Conservation (phyloP, 768 basidiomycete genomes). For the Pseudohyphozyma bogoriensis region DNA sequence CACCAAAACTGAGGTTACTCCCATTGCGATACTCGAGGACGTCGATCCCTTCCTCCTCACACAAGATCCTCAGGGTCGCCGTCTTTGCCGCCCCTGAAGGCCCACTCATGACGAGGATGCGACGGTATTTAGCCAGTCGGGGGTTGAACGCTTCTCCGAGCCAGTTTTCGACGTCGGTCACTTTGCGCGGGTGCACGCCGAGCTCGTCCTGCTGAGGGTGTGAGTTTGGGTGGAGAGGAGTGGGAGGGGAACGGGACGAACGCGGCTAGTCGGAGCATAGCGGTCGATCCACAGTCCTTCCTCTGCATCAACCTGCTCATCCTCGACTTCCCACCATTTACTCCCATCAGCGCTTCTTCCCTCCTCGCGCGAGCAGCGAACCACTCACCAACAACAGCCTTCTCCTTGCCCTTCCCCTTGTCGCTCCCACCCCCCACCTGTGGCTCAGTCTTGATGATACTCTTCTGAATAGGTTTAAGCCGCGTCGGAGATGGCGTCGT, state of each 20-base stretch:
- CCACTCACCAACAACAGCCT: too few relatives aligned
- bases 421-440: too few relatives aligned
- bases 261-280: not conserved
- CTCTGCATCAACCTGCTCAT: too few relatives aligned
- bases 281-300: too few relatives aligned
- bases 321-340: too few relatives aligned
- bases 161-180: conserved; percentile 36
- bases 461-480: too few relatives aligned
- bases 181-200: conserved; percentile 36
- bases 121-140: conserved; percentile 63
- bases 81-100: conserved; percentile 89
- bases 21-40: conserved; percentile 62
- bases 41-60: conserved; percentile 63
- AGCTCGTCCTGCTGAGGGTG: conserved; percentile 31
- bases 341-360: too few relatives aligned
- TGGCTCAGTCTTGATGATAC: too few relatives aligned
- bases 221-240: not conserved
- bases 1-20: not conserved
- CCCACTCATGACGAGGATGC: conserved; percentile 74
- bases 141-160: conserved; percentile 29
- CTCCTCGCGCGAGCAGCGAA: too few relatives aligned
- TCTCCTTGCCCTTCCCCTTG: too few relatives aligned
- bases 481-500: too few relatives aligned
- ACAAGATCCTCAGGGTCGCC: conserved; percentile 63
- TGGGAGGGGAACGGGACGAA: not conserved